Conservation (phyloP, 371 early-diverging fungal species). For the Mortierella sp. region DNA sequence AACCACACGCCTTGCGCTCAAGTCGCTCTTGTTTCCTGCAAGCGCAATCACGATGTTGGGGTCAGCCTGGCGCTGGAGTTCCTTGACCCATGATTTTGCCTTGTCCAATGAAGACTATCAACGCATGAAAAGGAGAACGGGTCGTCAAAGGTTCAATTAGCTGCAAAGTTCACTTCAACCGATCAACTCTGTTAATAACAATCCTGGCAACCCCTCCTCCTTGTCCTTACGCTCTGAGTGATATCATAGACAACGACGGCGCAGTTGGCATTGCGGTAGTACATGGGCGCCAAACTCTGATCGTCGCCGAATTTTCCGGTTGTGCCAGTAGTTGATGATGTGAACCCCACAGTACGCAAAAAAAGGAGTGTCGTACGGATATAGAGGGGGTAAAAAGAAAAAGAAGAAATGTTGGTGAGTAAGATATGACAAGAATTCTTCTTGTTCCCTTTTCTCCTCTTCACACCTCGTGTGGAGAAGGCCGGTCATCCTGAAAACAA, state of each 20-base stretch:
- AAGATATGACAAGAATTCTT: not conserved
- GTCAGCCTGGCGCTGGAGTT: conserved; percentile 96
- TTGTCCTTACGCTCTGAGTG: conserved; percentile 82
- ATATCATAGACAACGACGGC: conserved; percentile 98
- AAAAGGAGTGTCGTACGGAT: not conserved
- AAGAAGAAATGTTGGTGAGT: not conserved
- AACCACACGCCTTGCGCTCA: conserved; percentile 83
- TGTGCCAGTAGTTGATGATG: not conserved
- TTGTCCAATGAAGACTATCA: conserved; percentile 90
- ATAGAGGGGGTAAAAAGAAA: not conserved
- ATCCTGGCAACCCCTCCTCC: not conserved
- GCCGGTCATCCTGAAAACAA: too few species aligned
- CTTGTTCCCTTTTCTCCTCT: not conserved
- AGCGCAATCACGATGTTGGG: conserved; percentile 97
- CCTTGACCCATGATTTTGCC: conserved; percentile 99
- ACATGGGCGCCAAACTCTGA: conserved; percentile 98
- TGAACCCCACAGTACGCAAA: not conserved
- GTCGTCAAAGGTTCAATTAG: not conserved
- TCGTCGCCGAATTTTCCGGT: not conserved
- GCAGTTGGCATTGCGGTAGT: conserved; percentile 97
- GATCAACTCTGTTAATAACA: not conserved
- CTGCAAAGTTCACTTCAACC: not conserved
- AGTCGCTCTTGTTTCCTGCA: conserved; percentile 96
- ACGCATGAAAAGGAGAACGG: not conserved
- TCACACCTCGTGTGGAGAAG: too few species aligned